phyloP scores from a whole-genome alignment of 129 eudicot genomes.

The Flaveria linearis region DNA sequence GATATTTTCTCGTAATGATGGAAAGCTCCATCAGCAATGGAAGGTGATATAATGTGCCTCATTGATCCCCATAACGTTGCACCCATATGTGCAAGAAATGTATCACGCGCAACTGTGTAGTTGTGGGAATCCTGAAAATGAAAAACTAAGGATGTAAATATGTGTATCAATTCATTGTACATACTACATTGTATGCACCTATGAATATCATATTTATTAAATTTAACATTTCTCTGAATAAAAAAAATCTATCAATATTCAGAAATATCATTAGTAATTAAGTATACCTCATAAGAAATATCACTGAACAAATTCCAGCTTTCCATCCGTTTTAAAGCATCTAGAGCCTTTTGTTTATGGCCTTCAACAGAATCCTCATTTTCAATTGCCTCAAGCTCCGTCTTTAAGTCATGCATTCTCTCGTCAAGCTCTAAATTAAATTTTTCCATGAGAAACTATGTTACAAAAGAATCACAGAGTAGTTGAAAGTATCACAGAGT shows the following conservation, averaged over 20 bases:
- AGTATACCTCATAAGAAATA: conserved; percentile 54
- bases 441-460: conserved; percentile 9
- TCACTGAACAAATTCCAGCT: conserved; percentile 93
- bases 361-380: conserved; percentile 76
- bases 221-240: not conserved
- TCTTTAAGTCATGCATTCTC: conserved; percentile 87
- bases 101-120: conserved; percentile 97
- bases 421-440: conserved; percentile 82
- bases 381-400: conserved; percentile 80
- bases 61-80: conserved; percentile 95
- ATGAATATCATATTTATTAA: not conserved
- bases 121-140: conserved; percentile 63
- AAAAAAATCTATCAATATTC: not conserved
- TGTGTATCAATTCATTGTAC: not conserved
- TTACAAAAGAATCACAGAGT: conserved; percentile 16
- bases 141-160: not conserved
- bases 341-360: conserved; percentile 72
- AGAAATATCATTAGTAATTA: not conserved
- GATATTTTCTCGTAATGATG: conserved; percentile 91
- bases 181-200: not conserved
- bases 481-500: conserved; percentile 18
- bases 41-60: conserved; percentile 95
- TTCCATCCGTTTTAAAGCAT: conserved; percentile 93
- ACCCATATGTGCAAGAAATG: conserved; percentile 93
- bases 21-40: conserved; percentile 92